Evolutionary conservation across 805 yeast genomes (phyloP).

Genomic region (Ogataea paraovalis): DNA sequence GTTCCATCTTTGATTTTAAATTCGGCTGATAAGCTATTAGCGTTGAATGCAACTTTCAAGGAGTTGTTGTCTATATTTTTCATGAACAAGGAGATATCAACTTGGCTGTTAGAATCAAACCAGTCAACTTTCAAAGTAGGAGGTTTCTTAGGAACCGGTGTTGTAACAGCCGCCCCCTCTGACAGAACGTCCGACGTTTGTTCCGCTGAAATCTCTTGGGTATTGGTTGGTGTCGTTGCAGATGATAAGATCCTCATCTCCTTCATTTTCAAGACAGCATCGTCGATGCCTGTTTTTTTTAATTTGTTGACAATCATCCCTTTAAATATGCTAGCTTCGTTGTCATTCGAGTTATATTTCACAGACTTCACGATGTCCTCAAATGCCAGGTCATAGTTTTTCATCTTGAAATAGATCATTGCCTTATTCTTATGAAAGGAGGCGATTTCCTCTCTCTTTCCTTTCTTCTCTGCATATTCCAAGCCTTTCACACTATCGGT

Average conservation of each 20-base stretch:
- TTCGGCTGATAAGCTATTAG: conserved; percentile 35
- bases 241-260: neutral
- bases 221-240: neutral
- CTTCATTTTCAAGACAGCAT: conserved; percentile 1
- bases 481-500: conserved; percentile 42
- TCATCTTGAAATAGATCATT: conserved; percentile 41
- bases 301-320: conserved; percentile 33
- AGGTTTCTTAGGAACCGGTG: conserved; percentile 11
- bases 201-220: no score
- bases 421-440: conserved; percentile 47
- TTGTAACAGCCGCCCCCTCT: neutral
- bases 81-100: conserved; percentile 69
- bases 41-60: conserved; percentile 37
- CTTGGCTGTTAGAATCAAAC: conserved; percentile 59
- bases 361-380: conserved; percentile 40
- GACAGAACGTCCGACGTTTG: no score
- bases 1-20: conserved; percentile 49
- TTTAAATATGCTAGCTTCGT: conserved; percentile 46
- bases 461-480: conserved; percentile 40
- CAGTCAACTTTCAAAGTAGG: conserved; percentile 53
- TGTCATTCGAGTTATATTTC: conserved; percentile 40
- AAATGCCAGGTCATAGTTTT: conserved; percentile 39
- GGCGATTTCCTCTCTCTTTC: conserved; percentile 44
- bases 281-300: conserved; percentile 33
- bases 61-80: conserved; percentile 55